Base-by-base conservation (phyloP, 75 land plant genomes). In the Pinus tabuliformis region DNA sequence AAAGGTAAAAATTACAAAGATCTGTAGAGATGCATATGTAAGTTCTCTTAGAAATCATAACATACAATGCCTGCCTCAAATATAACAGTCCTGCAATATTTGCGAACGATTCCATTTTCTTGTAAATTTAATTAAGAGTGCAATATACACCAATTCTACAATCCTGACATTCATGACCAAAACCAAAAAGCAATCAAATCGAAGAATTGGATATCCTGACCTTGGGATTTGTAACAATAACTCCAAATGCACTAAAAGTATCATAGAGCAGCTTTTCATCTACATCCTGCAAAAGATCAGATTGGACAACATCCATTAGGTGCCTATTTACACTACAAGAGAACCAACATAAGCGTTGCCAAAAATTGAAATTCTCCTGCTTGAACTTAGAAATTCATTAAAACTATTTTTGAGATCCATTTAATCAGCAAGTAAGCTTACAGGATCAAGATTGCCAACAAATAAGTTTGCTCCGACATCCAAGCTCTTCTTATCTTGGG, bases 401-500 rank as follows among this genome's bases (percentile, higher is more conserved):
- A 65, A 0, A 33, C 45, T 33, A 17, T 18, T 66, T 22, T 49
- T 4, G 26, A 16, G 58, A 73, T 26, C 17, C 6, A 56, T 56
- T 22, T 28, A 73, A 70, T 58, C 15, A 54, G 52, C 58, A 56
- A 62, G 17, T 70, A 18, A 20, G 66, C 91, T 85, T 88, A 95
- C 99, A 42, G 95, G 93, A 70, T 97, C 99, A 85, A 97, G 91
- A 75, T 97, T 97, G 39, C 99, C 99, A 76, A 97, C 85, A 82
- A 97, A 97, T 63, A 97, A 85, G 70, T 97, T 97, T 79, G 99
- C 99, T 39, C 99, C 99, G 26, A 97, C 99, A 85, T 97, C 99
- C 81, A 95, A 87, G 76, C 95, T 97, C 83, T 95, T 97, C 89
- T 97, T 97, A 75, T 97, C 99, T 88, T 97, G 99, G 14, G 99